Evolutionary conservation across 2,329 filamentous ascomycete genomes (phyloP).

Genomic region (Colletotrichum tofieldiae): DNA sequence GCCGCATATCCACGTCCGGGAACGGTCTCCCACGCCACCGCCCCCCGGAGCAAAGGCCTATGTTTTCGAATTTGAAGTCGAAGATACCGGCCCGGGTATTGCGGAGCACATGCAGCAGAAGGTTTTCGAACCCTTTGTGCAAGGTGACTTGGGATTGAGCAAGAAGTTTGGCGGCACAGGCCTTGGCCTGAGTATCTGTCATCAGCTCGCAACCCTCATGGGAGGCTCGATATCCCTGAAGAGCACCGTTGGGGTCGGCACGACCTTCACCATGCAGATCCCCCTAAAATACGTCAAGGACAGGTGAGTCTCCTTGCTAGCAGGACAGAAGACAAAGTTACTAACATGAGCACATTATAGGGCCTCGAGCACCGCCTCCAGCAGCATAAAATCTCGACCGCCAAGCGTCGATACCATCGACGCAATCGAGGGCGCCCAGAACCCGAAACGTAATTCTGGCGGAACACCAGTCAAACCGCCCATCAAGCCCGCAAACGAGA

Average conservation of each 20-base stretch:
- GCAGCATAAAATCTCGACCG: slow-evolving; percentile 66
- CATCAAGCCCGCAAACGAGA: slow-evolving; percentile 47
- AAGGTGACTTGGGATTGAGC: slow-evolving; percentile 90
- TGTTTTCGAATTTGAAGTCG: slow-evolving; percentile 88
- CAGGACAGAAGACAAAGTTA: too few species aligned
- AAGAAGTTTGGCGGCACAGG: slow-evolving; percentile 94
- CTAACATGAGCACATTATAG: slow-evolving; percentile 49
- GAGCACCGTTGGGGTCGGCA: slow-evolving; percentile 82
- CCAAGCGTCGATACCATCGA: slow-evolving; percentile 61
- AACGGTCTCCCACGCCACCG: slow-evolving; percentile 73
- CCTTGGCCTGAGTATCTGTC: slow-evolving; percentile 89
- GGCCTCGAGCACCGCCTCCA: slow-evolving; percentile 69
- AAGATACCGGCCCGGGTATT: slow-evolving; percentile 91
- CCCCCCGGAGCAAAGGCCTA: slow-evolving; percentile 76
- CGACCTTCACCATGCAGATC: slow-evolving; percentile 86
- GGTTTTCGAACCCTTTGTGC: slow-evolving; percentile 95
- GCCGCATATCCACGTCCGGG: slow-evolving; percentile 64
- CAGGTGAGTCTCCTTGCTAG: slow-evolving; percentile 62
- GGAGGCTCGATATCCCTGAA: slow-evolving; percentile 80
- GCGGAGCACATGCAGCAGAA: slow-evolving; percentile 82
- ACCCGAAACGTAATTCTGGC: slow-evolving; percentile 34
- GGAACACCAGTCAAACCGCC: slow-evolving; percentile 32
- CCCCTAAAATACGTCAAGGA: slow-evolving; percentile 84
- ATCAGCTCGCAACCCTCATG: slow-evolving; percentile 88
- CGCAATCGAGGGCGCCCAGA: slow-evolving; percentile 49